Evolutionary conservation across 768 basidiomycete species (phyloP), one percentile per base, ranked within the genome.

Genomic region (Lyophyllum shimeji): DNA sequence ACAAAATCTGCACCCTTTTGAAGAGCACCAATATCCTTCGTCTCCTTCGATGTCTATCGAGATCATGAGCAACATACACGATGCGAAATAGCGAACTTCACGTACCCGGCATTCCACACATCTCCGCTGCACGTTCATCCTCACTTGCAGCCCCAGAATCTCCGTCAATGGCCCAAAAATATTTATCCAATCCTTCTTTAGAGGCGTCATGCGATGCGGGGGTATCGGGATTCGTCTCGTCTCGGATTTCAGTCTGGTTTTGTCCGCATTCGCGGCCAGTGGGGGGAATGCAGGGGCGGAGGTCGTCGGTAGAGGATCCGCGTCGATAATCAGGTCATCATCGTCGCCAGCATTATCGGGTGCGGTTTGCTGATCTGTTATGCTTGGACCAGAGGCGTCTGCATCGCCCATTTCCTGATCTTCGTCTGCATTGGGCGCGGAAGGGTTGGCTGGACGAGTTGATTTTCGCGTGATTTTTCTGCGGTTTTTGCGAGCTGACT

Each of bases 1-100:
- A 97, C 85, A 66, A 98, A 99, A 72, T 99, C 97, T 15, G 94
- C 93, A 31, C 97, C 96, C 67, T 96, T 98, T 68, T 98, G 95
- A 39, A 99, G 76, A 2, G 94, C 90, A 20, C 95, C 94, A 20
- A 91, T 82, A 60, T 96, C 95, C 68, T 92, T 93, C 1, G 95
- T 97, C 59, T 93, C 91, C 71, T 89, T 95, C 23, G 95, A 96
- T 13, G 96, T 97, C 97, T 93, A 60, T 2, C 18, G 42, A 27
- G 55, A 25, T n/a, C 31, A 46, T 44, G 3, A 60, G 40, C 18
- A 9, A 48, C 9, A 44, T 8, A 25, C 15, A 17, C 21, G 25
- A 43, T 13, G 8, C 15, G n/a, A 2, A 18, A 54, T 9, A 9
- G 9, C 29, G 17, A 2, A 17, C 42, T 18, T 34, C 20, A 76